Evolutionary conservation across 306 rosid genomes (phyloP), one percentile per base, ranked within the genome.

Genomic region (Erythrophleum fordii): DNA sequence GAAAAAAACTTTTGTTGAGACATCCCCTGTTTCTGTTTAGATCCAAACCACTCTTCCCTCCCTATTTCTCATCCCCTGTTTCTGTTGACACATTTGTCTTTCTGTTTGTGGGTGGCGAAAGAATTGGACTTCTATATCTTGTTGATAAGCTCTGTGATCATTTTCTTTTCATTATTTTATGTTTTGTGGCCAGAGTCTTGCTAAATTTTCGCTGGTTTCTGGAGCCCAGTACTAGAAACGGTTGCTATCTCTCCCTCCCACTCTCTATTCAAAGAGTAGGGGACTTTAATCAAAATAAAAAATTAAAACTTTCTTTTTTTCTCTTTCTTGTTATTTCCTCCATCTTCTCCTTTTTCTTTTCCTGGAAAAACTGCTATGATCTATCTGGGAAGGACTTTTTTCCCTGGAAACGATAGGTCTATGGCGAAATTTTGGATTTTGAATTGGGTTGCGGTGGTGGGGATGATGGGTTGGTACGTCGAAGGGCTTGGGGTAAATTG

Each of bases 401-500:
- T n/a, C n/a, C n/a, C n/a, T n/a, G n/a, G n/a, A n/a, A n/a, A n/a
- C n/a, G n/a, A n/a, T n/a, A n/a, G n/a, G n/a, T n/a, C n/a, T n/a
- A 82, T 84, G 90, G 82, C 31, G 60, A 75, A 74, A 51, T 37
- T 80, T 65, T 55, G 75, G 81, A 44, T 89, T 51, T 49, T 53
- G 59, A 85, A 12, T 37, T 86, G 93, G 94, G 80, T 83, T 61
- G 17, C 83, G 26, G 16, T 85, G 62, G 28, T 83, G 74, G 83
- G 80, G 81, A 20, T 90, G 28, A 73, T 85, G 87, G 66, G 86
- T 84, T 75, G 69, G 51, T 34, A 64, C 34, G 90, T 86, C 42
- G 95, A 91, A 74, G 97, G 99, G 44, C 79, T 95, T 51, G 99
- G 99, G 14, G 95, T 95, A 78, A 95, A 95, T 58, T 95, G 99